Percentiles rank a stretch among this genome's conserved stretches.
These are phyloP conservation scores for Hypoxylon trugodes DNA, from an alignment of 495 filamentous ascomycete genomes.

Conservation along the genomic window DNA sequence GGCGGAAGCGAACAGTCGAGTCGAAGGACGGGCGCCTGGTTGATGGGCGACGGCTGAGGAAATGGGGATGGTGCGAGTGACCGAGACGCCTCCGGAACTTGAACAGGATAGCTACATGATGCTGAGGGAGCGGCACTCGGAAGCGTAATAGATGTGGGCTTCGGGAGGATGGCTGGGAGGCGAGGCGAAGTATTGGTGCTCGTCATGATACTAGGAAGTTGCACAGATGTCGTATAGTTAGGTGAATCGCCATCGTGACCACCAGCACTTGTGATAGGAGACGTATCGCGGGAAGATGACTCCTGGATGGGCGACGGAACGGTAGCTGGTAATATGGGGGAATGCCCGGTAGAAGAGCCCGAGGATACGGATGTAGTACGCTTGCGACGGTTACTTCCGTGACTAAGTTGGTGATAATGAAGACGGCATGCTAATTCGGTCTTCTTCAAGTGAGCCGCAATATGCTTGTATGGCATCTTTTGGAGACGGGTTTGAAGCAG, in stretches of 20 bases:
- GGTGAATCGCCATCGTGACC: slow-evolving; percentile 51
- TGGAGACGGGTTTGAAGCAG: slow-evolving; percentile 82
- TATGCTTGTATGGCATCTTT: slow-evolving; percentile 91
- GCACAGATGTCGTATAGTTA: slow-evolving; percentile 45
- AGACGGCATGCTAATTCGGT: slow-evolving; percentile 85
- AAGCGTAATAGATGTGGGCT: slow-evolving; percentile 61
- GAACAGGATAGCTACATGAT: slow-evolving; percentile 47
- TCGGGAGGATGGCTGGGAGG: slow-evolving; percentile 67
- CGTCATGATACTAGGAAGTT: slow-evolving; percentile 56
- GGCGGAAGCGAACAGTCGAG: slow-evolving; percentile 60
- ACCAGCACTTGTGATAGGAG: slow-evolving; percentile 48
- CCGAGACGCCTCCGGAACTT: slow-evolving; percentile 44
- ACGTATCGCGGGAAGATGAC: slow-evolving; percentile 46
- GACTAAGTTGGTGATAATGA: slow-evolving; percentile 84
- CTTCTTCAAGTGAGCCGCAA: slow-evolving; percentile 82
- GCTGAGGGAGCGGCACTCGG: slow-evolving; percentile 45
- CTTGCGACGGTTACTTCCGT: slow-evolving; percentile 78
- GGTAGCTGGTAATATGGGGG: slow-evolving; percentile 54
- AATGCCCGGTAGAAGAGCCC: slow-evolving; percentile 57
- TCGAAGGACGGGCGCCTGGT: slow-evolving; percentile 47
- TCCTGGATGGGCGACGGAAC: slow-evolving; percentile 60
- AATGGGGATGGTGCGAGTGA: slow-evolving; percentile 39
- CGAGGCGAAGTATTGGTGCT: slow-evolving; percentile 51
- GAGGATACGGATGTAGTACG: slow-evolving; percentile 70
- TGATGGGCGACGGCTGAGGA: slow-evolving; percentile 30